Evolutionary conservation across 176 grass and related monocot species (phyloP).

Genomic region (Oryza meyeriana): DNA sequence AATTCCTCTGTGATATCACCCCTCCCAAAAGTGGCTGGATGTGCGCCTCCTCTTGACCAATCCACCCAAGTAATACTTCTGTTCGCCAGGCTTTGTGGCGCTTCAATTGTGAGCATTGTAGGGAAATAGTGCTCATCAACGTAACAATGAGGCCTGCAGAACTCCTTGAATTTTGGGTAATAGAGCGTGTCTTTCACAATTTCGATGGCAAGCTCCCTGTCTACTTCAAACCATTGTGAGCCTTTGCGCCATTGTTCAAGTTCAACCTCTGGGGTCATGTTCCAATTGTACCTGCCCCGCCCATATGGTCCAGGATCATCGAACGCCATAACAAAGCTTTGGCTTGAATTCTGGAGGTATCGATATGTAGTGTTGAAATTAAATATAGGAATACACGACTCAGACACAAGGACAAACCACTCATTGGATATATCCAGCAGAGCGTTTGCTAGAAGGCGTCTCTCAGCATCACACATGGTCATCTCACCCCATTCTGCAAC

Average conservation of each 20-base stretch:
- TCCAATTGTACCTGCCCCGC: constrained; percentile 72
- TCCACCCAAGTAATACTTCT: constrained; percentile 91
- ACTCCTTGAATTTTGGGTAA: constrained; percentile 87
- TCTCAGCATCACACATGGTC: constrained; percentile 97
- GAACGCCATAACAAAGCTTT: constrained; percentile 66
- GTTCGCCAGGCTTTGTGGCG: constrained; percentile 67
- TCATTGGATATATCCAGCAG: constrained; percentile 86
- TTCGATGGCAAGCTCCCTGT: constrained; percentile 51
- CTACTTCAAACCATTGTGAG: constrained; percentile 92
- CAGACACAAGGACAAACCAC: constrained; percentile 87
- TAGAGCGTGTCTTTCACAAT: constrained; percentile 70
- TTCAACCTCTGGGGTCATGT: constrained; percentile 88
- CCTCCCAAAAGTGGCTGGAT: constrained; percentile 94
- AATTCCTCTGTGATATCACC: constrained; percentile 65
- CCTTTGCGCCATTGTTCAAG: constrained; percentile 90
- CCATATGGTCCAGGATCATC: constrained; percentile 92
- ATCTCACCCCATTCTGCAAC: constrained; percentile 89
- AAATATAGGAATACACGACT: constrained; percentile 83
- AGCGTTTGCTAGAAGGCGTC: constrained; percentile 79
- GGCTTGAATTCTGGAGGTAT: constrained; percentile 61
- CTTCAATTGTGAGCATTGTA: constrained; percentile 82
- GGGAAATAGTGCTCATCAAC: constrained; percentile 98
- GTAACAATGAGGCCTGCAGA: constrained; percentile 79
- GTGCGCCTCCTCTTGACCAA: constrained; percentile 92
- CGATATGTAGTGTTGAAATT: constrained; percentile 83